Percentiles rank a stretch among this genome's conserved stretches.
phyloP scores from a whole-genome alignment of 176 grass and related monocot genomes.

The Ampelocalamus luodianensis region DNA sequence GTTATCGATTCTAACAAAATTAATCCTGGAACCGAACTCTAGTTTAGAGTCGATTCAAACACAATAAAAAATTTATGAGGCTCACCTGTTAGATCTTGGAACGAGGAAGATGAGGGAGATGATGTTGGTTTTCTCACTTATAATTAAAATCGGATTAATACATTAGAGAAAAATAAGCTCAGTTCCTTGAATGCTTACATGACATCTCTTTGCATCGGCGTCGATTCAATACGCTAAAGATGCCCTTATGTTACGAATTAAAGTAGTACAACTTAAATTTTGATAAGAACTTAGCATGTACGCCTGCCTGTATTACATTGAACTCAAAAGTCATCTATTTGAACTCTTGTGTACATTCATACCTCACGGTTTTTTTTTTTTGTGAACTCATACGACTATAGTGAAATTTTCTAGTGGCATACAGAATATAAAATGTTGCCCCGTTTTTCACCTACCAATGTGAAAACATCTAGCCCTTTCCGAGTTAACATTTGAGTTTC shows the following conservation, averaged over 20 bases:
- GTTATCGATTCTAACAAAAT: no score
- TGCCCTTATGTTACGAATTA: background rate
- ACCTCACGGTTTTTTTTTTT: background rate
- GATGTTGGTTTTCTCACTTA: no score
- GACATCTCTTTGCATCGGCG: no score
- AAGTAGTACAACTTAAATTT: background rate
- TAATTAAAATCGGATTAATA: no score
- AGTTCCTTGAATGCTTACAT: no score
- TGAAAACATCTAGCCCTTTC: background rate
- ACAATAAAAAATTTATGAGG: no score
- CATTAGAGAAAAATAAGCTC: no score
- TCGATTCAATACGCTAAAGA: no score
- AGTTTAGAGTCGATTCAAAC: no score
- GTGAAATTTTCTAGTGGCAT: background rate
- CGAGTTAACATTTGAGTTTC: background rate
- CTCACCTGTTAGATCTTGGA: no score
- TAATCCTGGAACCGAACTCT: no score
- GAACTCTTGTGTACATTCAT: background rate
- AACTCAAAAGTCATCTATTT: background rate
- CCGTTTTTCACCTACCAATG: background rate
- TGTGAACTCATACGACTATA: background rate
- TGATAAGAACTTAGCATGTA: background rate
- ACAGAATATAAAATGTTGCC: background rate
- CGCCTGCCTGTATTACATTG: background rate
- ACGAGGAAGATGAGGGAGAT: no score